These are phyloP conservation scores for Fusarium guadeloupense DNA, from an alignment of 2,329 filamentous ascomycete genomes.

Conservation along the genomic window DNA sequence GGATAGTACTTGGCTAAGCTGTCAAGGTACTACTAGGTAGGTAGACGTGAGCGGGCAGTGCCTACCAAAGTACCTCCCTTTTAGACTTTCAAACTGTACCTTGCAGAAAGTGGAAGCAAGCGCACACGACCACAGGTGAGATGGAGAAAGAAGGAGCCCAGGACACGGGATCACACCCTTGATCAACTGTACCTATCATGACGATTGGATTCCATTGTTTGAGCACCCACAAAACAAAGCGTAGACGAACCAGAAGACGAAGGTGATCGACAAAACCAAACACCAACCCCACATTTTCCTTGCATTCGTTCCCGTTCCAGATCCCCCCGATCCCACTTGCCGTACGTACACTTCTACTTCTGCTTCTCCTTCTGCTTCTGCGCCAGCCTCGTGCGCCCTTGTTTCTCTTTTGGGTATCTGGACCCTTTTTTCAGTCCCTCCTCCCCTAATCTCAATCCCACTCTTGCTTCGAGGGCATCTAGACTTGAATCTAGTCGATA, in stretches of 20 bases:
- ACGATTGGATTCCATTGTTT: constrained; percentile 3
- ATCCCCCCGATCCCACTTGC: constrained; percentile 22
- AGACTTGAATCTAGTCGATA: neutral
- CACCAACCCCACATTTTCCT: constrained; percentile 30
- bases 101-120: neutral
- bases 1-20: too few species aligned
- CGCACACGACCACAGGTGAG: constrained; percentile 1
- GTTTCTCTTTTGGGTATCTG: constrained; percentile 14
- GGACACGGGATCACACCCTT: constrained; percentile 13
- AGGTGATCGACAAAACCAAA: constrained; percentile 31
- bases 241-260: constrained; percentile 1
- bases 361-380: constrained; percentile 6
- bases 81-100: neutral
- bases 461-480: neutral
- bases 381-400: constrained; percentile 20
- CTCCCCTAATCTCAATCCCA: constrained; percentile 2
- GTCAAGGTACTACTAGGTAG: too few species aligned
- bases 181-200: neutral
- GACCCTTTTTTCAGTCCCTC: constrained; percentile 14
- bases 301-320: constrained; percentile 24
- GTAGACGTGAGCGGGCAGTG: neutral
- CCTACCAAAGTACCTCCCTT: neutral
- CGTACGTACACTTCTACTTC: too few species aligned
- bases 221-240: constrained; percentile 27
- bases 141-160: constrained; percentile 4